Conservation (phyloP, 2,329 filamentous ascomycete species). For the Coniochaeta prunicola region DNA sequence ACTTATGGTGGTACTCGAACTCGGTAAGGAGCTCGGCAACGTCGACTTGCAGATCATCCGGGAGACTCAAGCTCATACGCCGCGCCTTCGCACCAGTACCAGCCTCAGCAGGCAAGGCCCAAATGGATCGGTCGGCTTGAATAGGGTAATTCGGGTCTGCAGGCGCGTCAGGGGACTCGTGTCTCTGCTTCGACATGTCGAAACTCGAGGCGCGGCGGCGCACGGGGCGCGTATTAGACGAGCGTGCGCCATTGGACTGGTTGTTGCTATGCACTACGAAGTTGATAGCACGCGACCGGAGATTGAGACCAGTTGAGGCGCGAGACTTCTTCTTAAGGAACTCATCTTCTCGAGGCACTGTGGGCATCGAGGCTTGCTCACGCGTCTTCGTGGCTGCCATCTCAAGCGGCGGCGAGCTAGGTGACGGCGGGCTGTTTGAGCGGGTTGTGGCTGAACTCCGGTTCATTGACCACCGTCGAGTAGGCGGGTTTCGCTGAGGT, state of each 20-base stretch:
- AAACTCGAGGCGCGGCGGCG: constrained; percentile 41
- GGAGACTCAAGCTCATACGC: constrained; percentile 66
- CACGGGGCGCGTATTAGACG: constrained; percentile 6
- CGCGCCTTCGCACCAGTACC: constrained; percentile 73
- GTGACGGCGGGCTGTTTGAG: constrained; percentile 44
- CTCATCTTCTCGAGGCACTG: constrained; percentile 34
- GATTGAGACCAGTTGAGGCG: constrained; percentile 40
- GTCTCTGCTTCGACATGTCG: constrained; percentile 26
- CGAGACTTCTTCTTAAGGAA: constrained; percentile 43
- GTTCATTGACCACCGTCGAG: constrained; percentile 38
- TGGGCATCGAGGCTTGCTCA: constrained; percentile 15
- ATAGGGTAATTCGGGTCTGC: constrained; percentile 14
- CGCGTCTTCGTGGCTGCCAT: constrained; percentile 23
- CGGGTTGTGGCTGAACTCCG: constrained; percentile 37
- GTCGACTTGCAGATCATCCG: constrained; percentile 68
- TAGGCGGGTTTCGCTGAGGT: constrained; percentile 17
- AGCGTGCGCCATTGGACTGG: constrained; percentile 8
- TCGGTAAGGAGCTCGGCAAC: constrained; percentile 61
- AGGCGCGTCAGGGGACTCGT: constrained; percentile 9
- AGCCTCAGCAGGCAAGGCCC: constrained; percentile 56
- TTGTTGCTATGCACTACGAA: constrained; percentile 24
- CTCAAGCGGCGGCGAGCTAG: constrained; percentile 32
- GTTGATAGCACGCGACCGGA: constrained; percentile 41
- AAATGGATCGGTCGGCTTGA: constrained; percentile 40
- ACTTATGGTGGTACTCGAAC: constrained; percentile 62